A percentile compares a stretch with the other conserved stretches of the same genome.
phyloP scores from a whole-genome alignment of 768 basidiomycete genomes.

The Boletus sp. region DNA sequence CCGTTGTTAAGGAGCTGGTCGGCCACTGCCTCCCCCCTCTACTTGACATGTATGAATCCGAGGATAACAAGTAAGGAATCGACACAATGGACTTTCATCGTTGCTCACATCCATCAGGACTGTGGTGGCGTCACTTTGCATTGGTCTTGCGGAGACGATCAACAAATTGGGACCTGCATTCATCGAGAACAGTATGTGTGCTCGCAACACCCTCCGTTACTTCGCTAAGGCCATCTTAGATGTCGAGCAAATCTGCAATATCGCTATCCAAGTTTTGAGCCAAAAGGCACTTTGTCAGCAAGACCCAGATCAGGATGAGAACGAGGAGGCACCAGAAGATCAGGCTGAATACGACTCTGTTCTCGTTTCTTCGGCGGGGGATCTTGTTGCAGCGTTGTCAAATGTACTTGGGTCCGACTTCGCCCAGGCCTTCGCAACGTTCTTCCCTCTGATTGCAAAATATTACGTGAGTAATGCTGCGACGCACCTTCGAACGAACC shows the following conservation, averaged over 20 bases:
- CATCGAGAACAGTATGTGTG: slow-evolving; percentile 65
- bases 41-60: slow-evolving; percentile 85
- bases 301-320: slow-evolving; percentile 90
- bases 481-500: not conserved
- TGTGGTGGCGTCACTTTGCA: slow-evolving; percentile 85
- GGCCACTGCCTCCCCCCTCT: slow-evolving; percentile 69
- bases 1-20: slow-evolving; percentile 75
- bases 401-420: slow-evolving; percentile 85
- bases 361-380: slow-evolving; percentile 88
- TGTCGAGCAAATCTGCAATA: slow-evolving; percentile 72
- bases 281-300: slow-evolving; percentile 96
- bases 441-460: slow-evolving; percentile 85
- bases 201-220: not conserved
- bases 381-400: slow-evolving; percentile 88
- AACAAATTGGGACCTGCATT: slow-evolving; percentile 89
- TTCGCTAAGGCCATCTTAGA: slow-evolving; percentile 39
- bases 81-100: not conserved
- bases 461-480: slow-evolving; percentile 69
- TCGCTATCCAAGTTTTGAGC: slow-evolving; percentile 82
- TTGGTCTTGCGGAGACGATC: slow-evolving; percentile 87
- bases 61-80: slow-evolving; percentile 90
- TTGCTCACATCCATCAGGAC: slow-evolving; percentile 45
- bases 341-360: slow-evolving; percentile 97
- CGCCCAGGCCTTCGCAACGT: slow-evolving; percentile 72
- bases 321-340: slow-evolving; percentile 80